Conservation (phyloP, 2,329 filamentous ascomycete genomes). For the Stagonosporopsis rhizophila region DNA sequence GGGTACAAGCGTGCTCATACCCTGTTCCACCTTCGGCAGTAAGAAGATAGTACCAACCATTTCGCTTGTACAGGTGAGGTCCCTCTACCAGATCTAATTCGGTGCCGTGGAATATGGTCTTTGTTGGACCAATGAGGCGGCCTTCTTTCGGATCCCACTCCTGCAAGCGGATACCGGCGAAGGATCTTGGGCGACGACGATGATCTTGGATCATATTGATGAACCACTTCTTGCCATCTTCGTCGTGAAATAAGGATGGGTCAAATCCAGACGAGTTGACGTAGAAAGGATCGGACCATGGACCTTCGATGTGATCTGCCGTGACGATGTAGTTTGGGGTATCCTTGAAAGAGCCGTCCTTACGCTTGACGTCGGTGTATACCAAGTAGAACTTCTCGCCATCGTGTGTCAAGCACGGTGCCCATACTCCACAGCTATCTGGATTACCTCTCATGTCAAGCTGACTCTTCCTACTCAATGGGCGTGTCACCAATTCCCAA, state of each 20-base stretch:
- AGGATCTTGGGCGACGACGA: slow-evolving; percentile 46
- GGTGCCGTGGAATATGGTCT: slow-evolving; percentile 62
- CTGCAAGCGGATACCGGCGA: slow-evolving; percentile 66
- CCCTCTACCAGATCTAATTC: slow-evolving; percentile 55
- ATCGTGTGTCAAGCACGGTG: slow-evolving; percentile 68
- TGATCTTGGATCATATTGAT: slow-evolving; percentile 49
- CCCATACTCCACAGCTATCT: slow-evolving; percentile 66
- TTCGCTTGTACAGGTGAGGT: slow-evolving; percentile 47
- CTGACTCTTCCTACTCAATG: slow-evolving; percentile 59
- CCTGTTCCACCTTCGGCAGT: slow-evolving; percentile 51
- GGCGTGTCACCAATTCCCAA: slow-evolving; percentile 62
- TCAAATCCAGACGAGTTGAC: slow-evolving; percentile 69
- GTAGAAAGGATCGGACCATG: slow-evolving; percentile 68
- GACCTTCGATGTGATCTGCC: slow-evolving; percentile 58
- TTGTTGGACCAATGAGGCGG: slow-evolving; percentile 62
- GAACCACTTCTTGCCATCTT: slow-evolving; percentile 48
- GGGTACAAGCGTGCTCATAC: slow-evolving; percentile 50
- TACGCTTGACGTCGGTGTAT: slow-evolving; percentile 71
- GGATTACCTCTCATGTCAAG: slow-evolving; percentile 61
- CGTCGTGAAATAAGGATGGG: slow-evolving; percentile 53
- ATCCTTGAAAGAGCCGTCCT: slow-evolving; percentile 71
- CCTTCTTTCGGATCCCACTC: slow-evolving; percentile 61
- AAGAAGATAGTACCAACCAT: slow-evolving; percentile 47
- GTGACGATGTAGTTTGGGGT: slow-evolving; percentile 70
- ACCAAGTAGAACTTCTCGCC: slow-evolving; percentile 68